Base-by-base conservation (phyloP, 2,329 filamentous ascomycete genomes). In the Aureobasidium sp. region DNA sequence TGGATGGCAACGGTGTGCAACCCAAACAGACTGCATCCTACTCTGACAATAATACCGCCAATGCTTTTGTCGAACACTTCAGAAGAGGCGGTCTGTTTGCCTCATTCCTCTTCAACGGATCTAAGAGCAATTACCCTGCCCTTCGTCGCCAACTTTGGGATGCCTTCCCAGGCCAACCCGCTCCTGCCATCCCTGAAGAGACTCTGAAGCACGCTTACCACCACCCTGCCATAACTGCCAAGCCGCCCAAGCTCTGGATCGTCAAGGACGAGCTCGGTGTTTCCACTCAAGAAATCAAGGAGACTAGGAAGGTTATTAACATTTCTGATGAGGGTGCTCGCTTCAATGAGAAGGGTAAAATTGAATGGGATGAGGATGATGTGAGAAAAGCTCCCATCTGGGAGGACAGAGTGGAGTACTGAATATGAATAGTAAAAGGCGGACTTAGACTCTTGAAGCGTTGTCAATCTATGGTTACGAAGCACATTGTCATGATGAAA, bases 251-350 rank as follows among this genome's bases (percentile, higher is more conserved):
- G 1, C 65, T 79, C n/a, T 79, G 77, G 77, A 74, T 79, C 46
- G 74, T 75, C 6, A 69, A 65, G 20, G 77, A 79, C 62, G 72
- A 75, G 32, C 74, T 75, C 68, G 76, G 76, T 1, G 71, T 79
- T n/a, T 74, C 70, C 5, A 67, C 68, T 61, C 71, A 75, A 56
- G 77, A 79, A 64, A 71, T 78, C 26, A 61, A 65, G 23, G 71
- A 76, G 34, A 70, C 70, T 6, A 68, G 67, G 57, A 74, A 74
- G 65, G 70, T 70, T 36, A 70, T 78, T 15, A 63, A 70, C 9
- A 73, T 78, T 17, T 78, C 76, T 15, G 76, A 79, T 61, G 73
- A 78, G 44, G 75, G 75, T n/a, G 76, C 77, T n/a, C 65, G 63
- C 12, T 76, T 79, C 59, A 71, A 79, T 60, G 76, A 76, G 64